Conservation (phyloP, 2,329 filamentous ascomycete genomes). For the Aspergillus carbonarius region DNA sequence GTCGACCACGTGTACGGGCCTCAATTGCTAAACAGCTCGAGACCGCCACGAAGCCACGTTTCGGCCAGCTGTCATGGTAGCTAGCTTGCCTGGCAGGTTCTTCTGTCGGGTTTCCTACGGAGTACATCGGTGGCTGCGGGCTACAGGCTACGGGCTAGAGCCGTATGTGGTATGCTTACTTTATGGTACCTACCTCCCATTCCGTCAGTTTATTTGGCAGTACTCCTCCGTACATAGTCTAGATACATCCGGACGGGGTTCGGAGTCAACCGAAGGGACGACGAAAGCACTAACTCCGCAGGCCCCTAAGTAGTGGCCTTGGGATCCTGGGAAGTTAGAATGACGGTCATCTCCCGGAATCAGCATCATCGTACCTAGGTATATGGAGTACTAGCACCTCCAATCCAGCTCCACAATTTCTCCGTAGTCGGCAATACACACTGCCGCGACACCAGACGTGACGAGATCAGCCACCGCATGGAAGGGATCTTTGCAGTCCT, state of each 20-base stretch:
- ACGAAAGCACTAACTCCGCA: not conserved
- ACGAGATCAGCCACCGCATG: not conserved
- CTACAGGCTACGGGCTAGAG: too few species aligned
- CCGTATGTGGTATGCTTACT: not conserved
- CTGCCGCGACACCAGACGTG: not conserved
- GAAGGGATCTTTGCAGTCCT: not conserved
- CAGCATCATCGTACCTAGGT: not conserved
- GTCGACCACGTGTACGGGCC: not conserved
- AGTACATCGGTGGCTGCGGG: not conserved
- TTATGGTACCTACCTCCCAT: not conserved
- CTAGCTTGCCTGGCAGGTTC: not conserved
- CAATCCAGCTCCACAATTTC: slow-evolving; percentile 2
- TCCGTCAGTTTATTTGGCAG: not conserved
- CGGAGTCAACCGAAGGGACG: not conserved
- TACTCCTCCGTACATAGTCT: too few species aligned
- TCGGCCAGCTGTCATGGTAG: slow-evolving; percentile 1
- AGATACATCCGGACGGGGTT: not conserved
- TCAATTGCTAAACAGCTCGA: not conserved
- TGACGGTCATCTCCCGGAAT: not conserved
- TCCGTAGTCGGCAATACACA: slow-evolving; percentile 3
- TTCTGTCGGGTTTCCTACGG: not conserved
- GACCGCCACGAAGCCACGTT: slow-evolving; percentile 5
- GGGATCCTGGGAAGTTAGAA: not conserved
- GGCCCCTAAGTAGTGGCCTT: not conserved
- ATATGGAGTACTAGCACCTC: too few species aligned